Percentiles rank a stretch among this genome's conserved stretches.
Conservation (phyloP, 345 rosid species). For the Gossypium herbaceum region DNA sequence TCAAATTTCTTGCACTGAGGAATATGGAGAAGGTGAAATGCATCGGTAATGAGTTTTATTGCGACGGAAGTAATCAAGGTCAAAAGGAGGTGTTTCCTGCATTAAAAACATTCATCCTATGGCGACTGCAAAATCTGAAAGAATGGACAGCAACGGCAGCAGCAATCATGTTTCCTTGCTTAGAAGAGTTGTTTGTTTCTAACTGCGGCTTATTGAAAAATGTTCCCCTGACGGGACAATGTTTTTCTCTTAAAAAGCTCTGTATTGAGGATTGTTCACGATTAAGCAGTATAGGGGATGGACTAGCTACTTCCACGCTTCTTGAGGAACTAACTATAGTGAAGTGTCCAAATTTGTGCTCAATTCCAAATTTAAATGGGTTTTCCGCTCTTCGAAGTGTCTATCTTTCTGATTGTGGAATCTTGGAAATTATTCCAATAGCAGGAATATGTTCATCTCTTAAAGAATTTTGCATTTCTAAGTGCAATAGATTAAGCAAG, state of each 20-base stretch:
- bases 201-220: neutral
- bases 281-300: neutral
- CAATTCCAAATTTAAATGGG: neutral
- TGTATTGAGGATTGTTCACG: neutral
- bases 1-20: neutral
- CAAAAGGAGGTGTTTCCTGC: neutral
- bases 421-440: neutral
- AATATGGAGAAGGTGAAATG: neutral
- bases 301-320: neutral
- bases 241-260: neutral
- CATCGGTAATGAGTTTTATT: neutral
- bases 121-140: neutral
- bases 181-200: neutral
- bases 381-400: neutral
- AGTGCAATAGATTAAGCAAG: neutral
- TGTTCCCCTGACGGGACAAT: neutral
- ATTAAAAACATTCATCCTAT: neutral
- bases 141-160: neutral
- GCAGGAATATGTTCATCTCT: neutral
- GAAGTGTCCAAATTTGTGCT: neutral
- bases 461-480: neutral
- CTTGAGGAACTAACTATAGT: neutral
- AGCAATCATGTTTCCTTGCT: neutral
- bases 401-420: neutral
- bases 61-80: neutral